Base-by-base conservation (phyloP, 2,329 filamentous ascomycete genomes). In the Nannizzia gypsea region DNA sequence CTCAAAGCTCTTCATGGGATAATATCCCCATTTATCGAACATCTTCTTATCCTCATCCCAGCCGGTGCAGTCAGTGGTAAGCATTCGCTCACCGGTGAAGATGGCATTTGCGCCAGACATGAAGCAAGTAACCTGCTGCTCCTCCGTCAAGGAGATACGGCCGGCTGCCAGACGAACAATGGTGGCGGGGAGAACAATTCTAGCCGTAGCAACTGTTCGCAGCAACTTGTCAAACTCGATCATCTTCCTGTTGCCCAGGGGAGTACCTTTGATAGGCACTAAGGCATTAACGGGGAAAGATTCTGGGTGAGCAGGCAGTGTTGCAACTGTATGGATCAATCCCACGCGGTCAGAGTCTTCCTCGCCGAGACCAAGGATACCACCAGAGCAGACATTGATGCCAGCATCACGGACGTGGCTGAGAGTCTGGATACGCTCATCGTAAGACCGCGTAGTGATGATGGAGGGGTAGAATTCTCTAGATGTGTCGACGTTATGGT, bases 81-180 rank as follows among this genome's bases (percentile, higher is more conserved):
- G 73, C 90, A 96, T 95, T 80, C 92, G 95, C 77, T 96, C 90
- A 6, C 90, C 90, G 0, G 90, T 96, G 70, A 96, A 96, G 36
- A 96, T 87, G n/a, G 90, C 90, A 67, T 96, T 96, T 0, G 90
- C 90, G 13, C 90, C 90, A 0, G 90, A 89, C 82, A 89, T 86
- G 76, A 95, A 96, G 73, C 90, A 95, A 65, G 92, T 72, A 13
- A 89, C 85, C 75, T 96, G 90, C 77, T 95, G 87, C 74, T 93
- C 89, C 75, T 96, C 90, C 3, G 83, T 81, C 82, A 96, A 87
- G 11, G 85, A 88, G 71, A 89, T 90, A 54, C 90, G 80, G 2
- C 90, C 90, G 0, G 90, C 90, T 0, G 90, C 90, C 55, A 95
- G 84, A 48, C 90, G 84, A 64, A 96, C 89, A 65, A 95, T 95